A percentile compares a stretch with the other conserved stretches of the same genome.
phyloP scores from a whole-genome alignment of 495 filamentous ascomycete genomes.

The Lichenothelia convexa region DNA sequence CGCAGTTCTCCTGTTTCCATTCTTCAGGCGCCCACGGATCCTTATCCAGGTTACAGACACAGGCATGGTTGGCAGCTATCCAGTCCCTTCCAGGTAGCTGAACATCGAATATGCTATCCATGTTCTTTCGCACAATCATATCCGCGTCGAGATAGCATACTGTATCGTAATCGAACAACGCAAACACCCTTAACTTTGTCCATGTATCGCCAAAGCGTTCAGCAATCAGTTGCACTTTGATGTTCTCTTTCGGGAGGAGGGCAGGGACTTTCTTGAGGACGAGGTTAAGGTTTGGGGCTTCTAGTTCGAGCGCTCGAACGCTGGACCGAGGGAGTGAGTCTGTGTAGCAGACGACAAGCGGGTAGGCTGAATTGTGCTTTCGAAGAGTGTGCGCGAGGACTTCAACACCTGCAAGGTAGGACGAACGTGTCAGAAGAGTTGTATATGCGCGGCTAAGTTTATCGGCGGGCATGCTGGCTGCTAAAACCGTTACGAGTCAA shows the following conservation, averaged over 20 bases:
- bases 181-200: constrained; percentile 37
- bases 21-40: constrained; percentile 28
- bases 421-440: constrained; percentile 32
- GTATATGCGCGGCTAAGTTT: constrained; percentile 14
- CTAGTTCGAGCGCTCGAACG: constrained; percentile 19
- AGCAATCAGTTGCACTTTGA: constrained; percentile 18
- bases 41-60: constrained; percentile 33
- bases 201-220: constrained; percentile 34
- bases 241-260: constrained; percentile 15
- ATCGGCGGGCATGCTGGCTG: too few relatives aligned
- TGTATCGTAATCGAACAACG: constrained; percentile 21
- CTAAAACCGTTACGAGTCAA: too few relatives aligned
- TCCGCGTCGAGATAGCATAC: constrained; percentile 34
- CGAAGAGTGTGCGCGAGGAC: constrained; percentile 29
- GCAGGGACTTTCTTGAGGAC: constrained; percentile 19
- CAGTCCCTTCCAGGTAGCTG: constrained; percentile 16
- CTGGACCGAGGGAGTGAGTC: constrained; percentile 14
- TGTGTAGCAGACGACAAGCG: constrained; percentile 31
- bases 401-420: constrained; percentile 33
- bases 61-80: constrained; percentile 32
- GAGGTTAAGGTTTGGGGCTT: constrained; percentile 18
- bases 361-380: constrained; percentile 24
- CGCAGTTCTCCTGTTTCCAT: constrained; percentile 32
- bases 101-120: constrained; percentile 27
- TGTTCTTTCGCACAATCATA: constrained; percentile 27